Evolutionary conservation across 2,329 filamentous ascomycete species (phyloP).

Genomic region (Penicillium sp.): DNA sequence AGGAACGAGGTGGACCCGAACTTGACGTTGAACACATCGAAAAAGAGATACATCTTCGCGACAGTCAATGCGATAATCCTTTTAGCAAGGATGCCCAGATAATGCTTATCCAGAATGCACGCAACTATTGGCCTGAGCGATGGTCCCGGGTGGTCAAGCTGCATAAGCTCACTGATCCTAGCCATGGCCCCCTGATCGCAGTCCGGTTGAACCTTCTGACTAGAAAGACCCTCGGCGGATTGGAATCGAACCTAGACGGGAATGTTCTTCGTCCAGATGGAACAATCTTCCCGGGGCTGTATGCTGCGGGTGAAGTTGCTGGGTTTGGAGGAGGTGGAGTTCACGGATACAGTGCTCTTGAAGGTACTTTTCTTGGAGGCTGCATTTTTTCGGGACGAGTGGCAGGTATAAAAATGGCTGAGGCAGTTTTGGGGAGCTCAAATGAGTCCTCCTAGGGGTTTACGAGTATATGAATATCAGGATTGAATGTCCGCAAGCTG

Average conservation of each 20-base stretch:
- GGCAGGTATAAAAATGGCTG: constrained; percentile 1
- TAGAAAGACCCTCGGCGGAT: background rate
- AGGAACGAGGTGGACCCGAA: background rate
- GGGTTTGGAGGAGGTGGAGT: constrained; percentile 2
- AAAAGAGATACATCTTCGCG: background rate
- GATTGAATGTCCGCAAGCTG: background rate
- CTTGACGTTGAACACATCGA: background rate
- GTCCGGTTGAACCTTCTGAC: constrained; percentile 3
- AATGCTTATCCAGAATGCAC: background rate
- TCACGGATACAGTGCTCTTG: constrained; percentile 2
- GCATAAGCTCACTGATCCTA: background rate
- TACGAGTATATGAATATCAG: background rate
- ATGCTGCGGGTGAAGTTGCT: background rate
- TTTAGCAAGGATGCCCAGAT: constrained; percentile 3
- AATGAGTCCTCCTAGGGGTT: background rate
- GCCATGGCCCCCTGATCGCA: background rate
- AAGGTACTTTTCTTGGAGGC: constrained; percentile 1
- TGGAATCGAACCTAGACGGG: background rate
- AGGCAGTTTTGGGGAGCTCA: background rate
- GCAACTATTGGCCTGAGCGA: constrained; percentile 1
- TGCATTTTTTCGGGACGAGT: constrained; percentile 3
- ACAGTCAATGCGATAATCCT: background rate
- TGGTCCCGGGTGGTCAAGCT: background rate
- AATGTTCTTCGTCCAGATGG: constrained; percentile 2
- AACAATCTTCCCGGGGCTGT: background rate